Evolutionary conservation across 2,329 filamentous ascomycete genomes (phyloP), one percentile per base, ranked within the genome.

Genomic region (Phyllosticta capitalensis): DNA sequence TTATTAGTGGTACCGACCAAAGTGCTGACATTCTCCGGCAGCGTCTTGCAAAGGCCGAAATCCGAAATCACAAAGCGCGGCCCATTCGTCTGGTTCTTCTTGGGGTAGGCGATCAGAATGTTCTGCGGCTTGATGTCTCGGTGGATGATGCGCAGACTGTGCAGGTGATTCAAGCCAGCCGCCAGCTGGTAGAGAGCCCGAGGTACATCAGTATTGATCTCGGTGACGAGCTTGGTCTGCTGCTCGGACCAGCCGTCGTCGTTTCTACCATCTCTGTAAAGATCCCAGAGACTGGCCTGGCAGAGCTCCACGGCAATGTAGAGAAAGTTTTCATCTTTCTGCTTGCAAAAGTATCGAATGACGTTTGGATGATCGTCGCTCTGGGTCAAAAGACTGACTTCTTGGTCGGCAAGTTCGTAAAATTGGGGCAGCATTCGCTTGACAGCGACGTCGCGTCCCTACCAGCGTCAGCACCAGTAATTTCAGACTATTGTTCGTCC

Each of bases 111-210:
- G 61, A 97, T 91, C 1, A 99, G 80, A 55, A 99, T 97, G 66
- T 99, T 99, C 68, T 99, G 94, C 0, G 94, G 94, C 72, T 99
- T 99, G 67, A 99, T 83, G 69, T 99, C 94, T 57, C 94, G 89
- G 71, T 99, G 94, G 2, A 99, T 95, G 68, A 99, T 96, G 62
- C 94, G 88, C 51, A 97, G 81, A 19, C 86, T 87, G 74, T 99
- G 94, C 9, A 99, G 78, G 72, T 97, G 92, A 61, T 87, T 86
- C 28, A 99, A 83, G 38, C 94, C 94, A 59, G 89, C 87, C 1
- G 92, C 90, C 62, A 99, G 91, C 71, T 99, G 94, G 61, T 90
- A 87, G 45, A 99, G 76, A 1, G 95, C 85, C 63, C 86, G 84
- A 0, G 89, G 89, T 55, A 95, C 77, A 67, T 97, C 89, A 64